Conservation (phyloP, 2,329 filamentous ascomycete genomes). For the Lecanicillium sp. region DNA sequence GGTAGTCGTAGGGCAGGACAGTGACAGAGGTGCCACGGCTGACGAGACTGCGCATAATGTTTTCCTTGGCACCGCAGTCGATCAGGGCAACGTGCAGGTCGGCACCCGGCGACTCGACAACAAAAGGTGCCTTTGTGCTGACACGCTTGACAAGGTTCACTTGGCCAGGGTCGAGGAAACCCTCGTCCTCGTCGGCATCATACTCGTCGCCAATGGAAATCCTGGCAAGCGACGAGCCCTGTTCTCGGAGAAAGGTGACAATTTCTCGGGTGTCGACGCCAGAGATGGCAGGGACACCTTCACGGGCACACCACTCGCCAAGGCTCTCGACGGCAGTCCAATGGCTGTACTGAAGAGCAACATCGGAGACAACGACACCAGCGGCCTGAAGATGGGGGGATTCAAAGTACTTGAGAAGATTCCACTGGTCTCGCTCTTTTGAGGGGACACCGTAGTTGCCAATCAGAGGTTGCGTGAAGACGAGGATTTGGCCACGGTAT, state of each 20-base stretch:
- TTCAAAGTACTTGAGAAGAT: constrained; percentile 95
- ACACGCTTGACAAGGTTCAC: constrained; percentile 96
- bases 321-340: constrained; percentile 97
- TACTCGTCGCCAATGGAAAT: constrained; percentile 97
- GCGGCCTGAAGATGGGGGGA: constrained; percentile 95
- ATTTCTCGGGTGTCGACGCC: constrained; percentile 96
- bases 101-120: constrained; percentile 76
- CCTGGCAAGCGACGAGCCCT: constrained; percentile 88
- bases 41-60: constrained; percentile 92
- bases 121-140: constrained; percentile 96
- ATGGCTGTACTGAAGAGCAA: constrained; percentile 89
- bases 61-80: constrained; percentile 99
- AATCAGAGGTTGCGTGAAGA: constrained; percentile 96
- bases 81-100: constrained; percentile 88
- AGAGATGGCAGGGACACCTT: constrained; percentile 92
- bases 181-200: constrained; percentile 95
- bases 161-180: constrained; percentile 87
- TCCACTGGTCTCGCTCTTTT: constrained; percentile 72
- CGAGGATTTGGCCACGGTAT: constrained; percentile 89
- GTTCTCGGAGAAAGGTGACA: constrained; percentile 90
- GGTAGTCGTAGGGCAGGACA: constrained; percentile 93
- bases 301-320: constrained; percentile 87
- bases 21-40: constrained; percentile 87
- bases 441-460: constrained; percentile 98
- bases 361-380: constrained; percentile 92